phyloP scores from a whole-genome alignment of 2,329 filamentous ascomycete species.

The Chaetomium sp. region DNA sequence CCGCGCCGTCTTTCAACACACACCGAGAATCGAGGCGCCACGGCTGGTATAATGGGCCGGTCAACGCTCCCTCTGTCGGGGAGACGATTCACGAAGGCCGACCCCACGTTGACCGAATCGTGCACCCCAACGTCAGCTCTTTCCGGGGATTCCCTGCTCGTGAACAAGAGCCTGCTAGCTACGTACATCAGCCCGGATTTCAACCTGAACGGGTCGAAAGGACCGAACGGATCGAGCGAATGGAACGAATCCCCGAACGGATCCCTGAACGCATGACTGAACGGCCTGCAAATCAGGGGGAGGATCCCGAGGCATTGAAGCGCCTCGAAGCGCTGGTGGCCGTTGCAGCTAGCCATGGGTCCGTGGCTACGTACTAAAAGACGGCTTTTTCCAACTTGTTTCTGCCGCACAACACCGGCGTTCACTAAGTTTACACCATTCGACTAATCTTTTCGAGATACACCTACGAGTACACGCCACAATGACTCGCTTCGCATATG shows the following conservation, averaged over 20 bases:
- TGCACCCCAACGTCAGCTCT: conserved; percentile 58
- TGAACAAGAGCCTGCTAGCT: conserved; percentile 36
- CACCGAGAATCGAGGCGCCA: conserved; percentile 66
- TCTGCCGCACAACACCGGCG: too few relatives aligned
- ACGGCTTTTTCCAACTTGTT: too few relatives aligned
- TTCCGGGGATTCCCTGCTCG: conserved; percentile 55
- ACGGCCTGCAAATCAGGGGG: conserved; percentile 35
- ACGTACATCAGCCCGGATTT: conserved; percentile 35
- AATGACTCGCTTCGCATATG: conserved; percentile 29
- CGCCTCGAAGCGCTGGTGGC: conserved; percentile 65
- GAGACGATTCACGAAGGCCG: conserved; percentile 45
- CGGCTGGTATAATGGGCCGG: conserved; percentile 69
- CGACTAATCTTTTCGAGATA: not conserved
- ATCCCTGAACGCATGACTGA: too few relatives aligned
- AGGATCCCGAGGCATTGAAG: conserved; percentile 51
- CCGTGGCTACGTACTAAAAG: conserved; percentile 36
- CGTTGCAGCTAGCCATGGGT: conserved; percentile 61
- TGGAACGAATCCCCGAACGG: conserved; percentile 34
- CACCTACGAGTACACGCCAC: conserved; percentile 17
- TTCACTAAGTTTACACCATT: too few relatives aligned
- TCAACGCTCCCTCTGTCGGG: conserved; percentile 39
- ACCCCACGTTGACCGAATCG: conserved; percentile 56
- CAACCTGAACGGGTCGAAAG: conserved; percentile 28
- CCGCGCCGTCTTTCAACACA: conserved; percentile 55
- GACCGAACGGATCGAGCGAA: conserved; percentile 21